Evolutionary conservation across 192 early-diverging fungal genomes (phyloP).

Genomic region (Backusella macrospora): DNA sequence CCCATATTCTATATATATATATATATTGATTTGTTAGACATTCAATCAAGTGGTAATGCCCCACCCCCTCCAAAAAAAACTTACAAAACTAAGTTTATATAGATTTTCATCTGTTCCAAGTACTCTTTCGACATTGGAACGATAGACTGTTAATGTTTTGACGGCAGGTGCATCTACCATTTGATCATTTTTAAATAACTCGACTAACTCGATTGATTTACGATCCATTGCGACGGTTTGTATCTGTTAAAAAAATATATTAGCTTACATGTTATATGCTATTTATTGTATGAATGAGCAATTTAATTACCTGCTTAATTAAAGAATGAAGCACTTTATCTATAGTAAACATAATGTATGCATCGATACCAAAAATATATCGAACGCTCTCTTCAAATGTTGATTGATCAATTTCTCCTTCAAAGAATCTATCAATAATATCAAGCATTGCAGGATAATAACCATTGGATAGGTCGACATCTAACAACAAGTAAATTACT

Average conservation of each 20-base stretch:
- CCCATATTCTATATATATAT: conserved; percentile 21
- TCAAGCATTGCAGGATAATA: conserved; percentile 82
- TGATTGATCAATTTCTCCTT: conserved; percentile 73
- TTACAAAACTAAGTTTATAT: conserved; percentile 41
- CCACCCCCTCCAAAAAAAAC: neutral
- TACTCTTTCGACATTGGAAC: conserved; percentile 30
- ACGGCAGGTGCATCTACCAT: conserved; percentile 32
- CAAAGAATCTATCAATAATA: conserved; percentile 73
- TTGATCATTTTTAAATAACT: conserved; percentile 64
- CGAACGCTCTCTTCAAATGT: conserved; percentile 87
- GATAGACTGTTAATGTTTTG: conserved; percentile 21
- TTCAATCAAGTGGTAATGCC: neutral
- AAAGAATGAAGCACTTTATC: conserved; percentile 83
- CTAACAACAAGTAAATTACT: neutral
- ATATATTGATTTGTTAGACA: neutral
- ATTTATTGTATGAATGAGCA: neutral
- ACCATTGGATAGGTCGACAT: conserved; percentile 57
- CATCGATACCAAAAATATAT: conserved; percentile 85
- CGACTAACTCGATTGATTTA: conserved; percentile 62
- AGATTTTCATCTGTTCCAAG: conserved; percentile 37
- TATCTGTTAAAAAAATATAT: conserved; percentile 11
- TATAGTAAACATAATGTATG: conserved; percentile 85
- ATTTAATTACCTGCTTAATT: conserved; percentile 68
- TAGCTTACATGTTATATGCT: neutral
- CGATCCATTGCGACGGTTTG: conserved; percentile 62